Evolutionary conservation across 1,284 basidiomycete genomes (phyloP).

Genomic region (Ceratobasidium theobromae): DNA sequence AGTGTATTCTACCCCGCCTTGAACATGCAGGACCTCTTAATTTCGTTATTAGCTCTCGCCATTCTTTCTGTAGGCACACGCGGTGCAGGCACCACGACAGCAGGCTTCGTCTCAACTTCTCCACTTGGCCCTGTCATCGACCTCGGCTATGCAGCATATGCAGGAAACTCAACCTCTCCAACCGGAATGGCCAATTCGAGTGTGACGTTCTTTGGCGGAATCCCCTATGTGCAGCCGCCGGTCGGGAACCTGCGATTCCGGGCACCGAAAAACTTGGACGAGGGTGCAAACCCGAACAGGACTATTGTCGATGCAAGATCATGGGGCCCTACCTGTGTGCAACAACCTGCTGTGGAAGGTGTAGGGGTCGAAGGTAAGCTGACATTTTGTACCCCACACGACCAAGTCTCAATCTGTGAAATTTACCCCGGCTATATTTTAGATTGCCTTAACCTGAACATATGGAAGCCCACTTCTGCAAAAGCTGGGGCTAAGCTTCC

Average conservation of each 20-base stretch:
- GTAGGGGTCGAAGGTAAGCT: conserved; percentile 16
- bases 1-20: neutral
- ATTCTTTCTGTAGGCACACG: neutral
- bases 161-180: conserved; percentile 42
- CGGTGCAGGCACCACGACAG: no score
- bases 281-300: conserved; percentile 12
- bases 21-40: neutral
- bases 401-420: no score
- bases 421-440: no score
- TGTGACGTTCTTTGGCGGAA: conserved; percentile 56
- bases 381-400: neutral
- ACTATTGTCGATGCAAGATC: conserved; percentile 34
- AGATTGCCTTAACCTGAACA: conserved; percentile 51
- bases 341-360: conserved; percentile 19
- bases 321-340: conserved; percentile 26
- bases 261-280: conserved; percentile 44
- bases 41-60: neutral
- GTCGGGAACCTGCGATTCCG: conserved; percentile 44
- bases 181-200: conserved; percentile 45
- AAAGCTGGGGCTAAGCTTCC: conserved; percentile 50
- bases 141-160: conserved; percentile 44
- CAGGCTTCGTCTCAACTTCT: neutral
- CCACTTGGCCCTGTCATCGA: conserved; percentile 34
- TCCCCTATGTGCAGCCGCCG: conserved; percentile 52
- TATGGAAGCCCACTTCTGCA: conserved; percentile 45